Base-by-base conservation (phyloP, 2,329 filamentous ascomycete species). In the Colletotrichum sp. region DNA sequence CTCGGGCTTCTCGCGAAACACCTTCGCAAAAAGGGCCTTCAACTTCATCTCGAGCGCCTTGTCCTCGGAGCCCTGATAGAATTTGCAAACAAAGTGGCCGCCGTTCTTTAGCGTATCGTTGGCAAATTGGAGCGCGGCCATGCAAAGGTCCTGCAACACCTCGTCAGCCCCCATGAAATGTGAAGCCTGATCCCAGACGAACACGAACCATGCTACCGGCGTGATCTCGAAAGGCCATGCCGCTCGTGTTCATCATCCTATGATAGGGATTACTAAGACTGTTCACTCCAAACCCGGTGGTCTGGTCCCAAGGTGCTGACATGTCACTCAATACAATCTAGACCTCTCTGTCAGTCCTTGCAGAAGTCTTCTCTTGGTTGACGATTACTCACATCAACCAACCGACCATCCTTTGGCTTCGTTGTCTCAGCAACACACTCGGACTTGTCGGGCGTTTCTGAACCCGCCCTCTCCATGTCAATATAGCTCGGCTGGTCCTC, bases 191-290 rank as follows among this genome's bases (percentile, higher is more conserved):
- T 18, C 13, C 10, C 18, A 30, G n/a, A 21, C 30, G 28, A 30
- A 63, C 7, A 84, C 93, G 83, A 87, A 98, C 96, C 95, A 99
- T 99, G 86, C 96, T 98, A 34, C 95, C 95, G 12, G 93, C 93
- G 86, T 99, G 97, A 85, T 99, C 97, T 79, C 93, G 92, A 83
- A 98, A 97, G 24, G 86, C 86, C 81, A 95, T 94, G 72, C 97
- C 97, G 87, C 95, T 98, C 81, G 96, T 98, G 86, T 99, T 99
- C 96, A 98, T 98, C 94, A 99, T 94, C 97, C 97, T 99, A 90
- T 87, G 85, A 92, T 98, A 97, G 79, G 96, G 95, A 92, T 97
- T 94, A 96, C 93, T 98, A 92, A 98, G 91, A 89, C 93, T 98
- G 88, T 92, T 95, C 88, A 94, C 93, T 88, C 92, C 93, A 88